phyloP scores from a whole-genome alignment of 371 early-diverging fungal genomes.

The Rhizopus microsporus region DNA sequence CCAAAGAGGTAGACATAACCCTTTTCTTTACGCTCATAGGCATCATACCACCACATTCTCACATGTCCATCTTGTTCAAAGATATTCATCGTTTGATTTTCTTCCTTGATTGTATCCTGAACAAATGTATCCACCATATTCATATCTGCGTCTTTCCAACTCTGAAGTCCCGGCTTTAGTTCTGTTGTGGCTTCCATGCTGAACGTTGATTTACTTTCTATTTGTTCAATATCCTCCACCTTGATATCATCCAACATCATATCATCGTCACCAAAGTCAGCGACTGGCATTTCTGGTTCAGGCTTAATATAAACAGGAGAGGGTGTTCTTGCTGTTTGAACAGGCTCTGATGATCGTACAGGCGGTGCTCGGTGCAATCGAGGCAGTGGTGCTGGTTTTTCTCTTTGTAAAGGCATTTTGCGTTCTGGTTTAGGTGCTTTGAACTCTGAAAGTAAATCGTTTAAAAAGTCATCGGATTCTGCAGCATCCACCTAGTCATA shows the following conservation, averaged over 20 bases:
- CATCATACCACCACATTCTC: constrained; percentile 75
- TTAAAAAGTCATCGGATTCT: constrained; percentile 36
- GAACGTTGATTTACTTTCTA: not conserved
- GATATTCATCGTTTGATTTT: constrained; percentile 32
- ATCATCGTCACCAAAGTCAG: constrained; percentile 18
- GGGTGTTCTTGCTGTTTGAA: constrained; percentile 1
- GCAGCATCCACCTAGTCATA: constrained; percentile 10
- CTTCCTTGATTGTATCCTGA: constrained; percentile 23
- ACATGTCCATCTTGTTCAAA: constrained; percentile 64
- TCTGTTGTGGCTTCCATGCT: constrained; percentile 7
- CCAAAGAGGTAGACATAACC: constrained; percentile 91
- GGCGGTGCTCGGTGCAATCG: no score
- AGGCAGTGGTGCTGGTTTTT: not conserved
- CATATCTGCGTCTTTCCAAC: constrained; percentile 31
- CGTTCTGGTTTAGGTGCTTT: constrained; percentile 1
- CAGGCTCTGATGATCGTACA: no score
- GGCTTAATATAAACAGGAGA: not conserved
- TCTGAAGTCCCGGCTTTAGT: constrained; percentile 27
- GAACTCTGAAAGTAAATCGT: constrained; percentile 26
- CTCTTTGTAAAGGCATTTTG: not conserved
- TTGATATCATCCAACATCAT: constrained; percentile 12
- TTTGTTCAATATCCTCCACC: constrained; percentile 11
- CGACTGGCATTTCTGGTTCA: not conserved
- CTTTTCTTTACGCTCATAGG: constrained; percentile 74
- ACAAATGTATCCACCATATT: constrained; percentile 17